Evolutionary conservation across 2,329 filamentous ascomycete genomes (phyloP), one percentile per base, ranked within the genome.

Genomic region (Cylindrodendrum hubeiense): DNA sequence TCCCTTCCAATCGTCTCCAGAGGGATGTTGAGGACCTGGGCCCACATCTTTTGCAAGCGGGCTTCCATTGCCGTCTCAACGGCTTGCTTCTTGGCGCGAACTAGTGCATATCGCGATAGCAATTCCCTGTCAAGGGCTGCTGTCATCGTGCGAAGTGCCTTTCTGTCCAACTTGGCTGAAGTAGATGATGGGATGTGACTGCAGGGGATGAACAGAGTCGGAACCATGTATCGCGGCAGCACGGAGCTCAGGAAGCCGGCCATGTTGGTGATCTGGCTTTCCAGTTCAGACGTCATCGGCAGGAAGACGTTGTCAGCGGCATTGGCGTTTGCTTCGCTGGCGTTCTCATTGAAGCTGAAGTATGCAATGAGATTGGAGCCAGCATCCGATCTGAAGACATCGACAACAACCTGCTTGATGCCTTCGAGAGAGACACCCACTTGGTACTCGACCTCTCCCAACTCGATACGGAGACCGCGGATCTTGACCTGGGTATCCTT

Each of bases 31-130:
- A 85, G 74, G 0, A 81, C 70, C 0, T 75, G 70, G 3, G 75
- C 73, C 82, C 83, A 85, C 28, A 80, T 71, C 19, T 63, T 52
- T 15, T 73, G 77, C 19, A 83, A 66, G 0, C 70, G 71, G 9
- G 55, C 39, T 33, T 77, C 26, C 12, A 50, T 21, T 19, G 33
- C 15, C 3, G 58, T 57, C 17, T 54, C 34, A 21, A 54, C 51
- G 3, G 60, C 44, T 2, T 22, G 39, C 21, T 65, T 65, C 12
- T 56, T 47, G 2, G 26, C 19, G 3, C 22, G 5, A 19, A 47
- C 53, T 5, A 37, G 53, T 2, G 53, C 26, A 15, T 56, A 56
- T 19, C 15, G 44, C 21, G 21, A 39, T 53, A 33, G 65, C 9
- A 22, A 50, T 1, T 61, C 21, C 52, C 54, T 2, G 43, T 47